Conservation (phyloP, 176 grass and related monocot species). For the sorghum (Sorghum bicolor) region Sorghum_bicolor_NCBIv3 NC_012879.2:24018001-24018500, state of each 20-base stretch:
- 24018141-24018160: slow-evolving; percentile 81
- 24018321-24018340: slow-evolving; percentile 1
- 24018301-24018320: not conserved
- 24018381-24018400: slow-evolving; percentile 64
- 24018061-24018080: slow-evolving; percentile 91
- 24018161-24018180: slow-evolving; percentile 85
- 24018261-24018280: not conserved
- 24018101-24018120: slow-evolving; percentile 24
- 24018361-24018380: slow-evolving; percentile 2
- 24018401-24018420: slow-evolving; percentile 89
- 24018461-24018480: slow-evolving; percentile 92
- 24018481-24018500: slow-evolving; percentile 96
- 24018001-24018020: slow-evolving; percentile 76
- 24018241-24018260: slow-evolving; percentile 1
- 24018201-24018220: not conserved
- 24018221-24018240: not conserved
- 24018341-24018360: not conserved
- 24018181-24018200: slow-evolving; percentile 27
- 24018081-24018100: slow-evolving; percentile 96
- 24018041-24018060: slow-evolving; percentile 91
- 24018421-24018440: slow-evolving; percentile 62
- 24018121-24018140: slow-evolving; percentile 43
- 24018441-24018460: slow-evolving; percentile 87
- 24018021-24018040: slow-evolving; percentile 79
- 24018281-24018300: not conserved